Evolutionary conservation across 2,329 filamentous ascomycete genomes (phyloP).

Genomic region (Cordyceps sp.): DNA sequence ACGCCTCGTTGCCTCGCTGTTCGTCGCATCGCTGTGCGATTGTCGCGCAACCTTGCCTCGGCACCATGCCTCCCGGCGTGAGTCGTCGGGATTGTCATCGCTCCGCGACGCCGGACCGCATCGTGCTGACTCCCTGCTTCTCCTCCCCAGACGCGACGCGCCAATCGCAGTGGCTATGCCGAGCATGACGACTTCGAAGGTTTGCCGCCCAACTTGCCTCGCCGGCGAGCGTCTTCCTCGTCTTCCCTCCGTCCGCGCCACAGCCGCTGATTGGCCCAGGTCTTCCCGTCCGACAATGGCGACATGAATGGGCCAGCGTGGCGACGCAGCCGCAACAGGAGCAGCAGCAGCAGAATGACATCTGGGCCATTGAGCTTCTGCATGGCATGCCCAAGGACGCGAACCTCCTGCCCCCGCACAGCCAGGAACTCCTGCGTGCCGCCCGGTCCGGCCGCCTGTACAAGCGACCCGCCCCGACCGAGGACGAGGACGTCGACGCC

Average conservation of each 20-base stretch:
- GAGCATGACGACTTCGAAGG: conserved; percentile 48
- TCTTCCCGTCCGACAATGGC: conserved; percentile 82
- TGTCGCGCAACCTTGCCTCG: no score
- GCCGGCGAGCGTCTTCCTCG: no score
- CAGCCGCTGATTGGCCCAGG: conserved; percentile 33
- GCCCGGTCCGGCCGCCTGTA: conserved; percentile 63
- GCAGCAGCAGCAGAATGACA: conserved; percentile 43
- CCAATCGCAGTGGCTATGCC: conserved; percentile 36
- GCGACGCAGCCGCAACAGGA: conserved; percentile 50
- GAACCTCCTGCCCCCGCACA: conserved; percentile 59
- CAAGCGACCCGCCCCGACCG: conserved; percentile 48
- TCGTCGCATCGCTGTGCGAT: no score
- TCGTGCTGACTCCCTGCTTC: neutral
- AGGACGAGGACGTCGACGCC: conserved; percentile 40
- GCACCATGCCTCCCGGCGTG: conserved; percentile 1
- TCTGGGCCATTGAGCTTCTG: conserved; percentile 61
- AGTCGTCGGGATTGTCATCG: neutral
- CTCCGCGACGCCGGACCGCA: no score
- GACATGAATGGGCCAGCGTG: conserved; percentile 51
- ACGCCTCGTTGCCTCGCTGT: no score
- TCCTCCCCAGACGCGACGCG: conserved; percentile 31
- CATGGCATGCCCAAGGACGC: conserved; percentile 75
- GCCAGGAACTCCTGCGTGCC: conserved; percentile 66
- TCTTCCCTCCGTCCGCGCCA: no score
- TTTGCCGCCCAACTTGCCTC: conserved; percentile 7